Evolutionary conservation across 129 eudicot genomes (phyloP).

Genomic region (Silybum marianum): DNA sequence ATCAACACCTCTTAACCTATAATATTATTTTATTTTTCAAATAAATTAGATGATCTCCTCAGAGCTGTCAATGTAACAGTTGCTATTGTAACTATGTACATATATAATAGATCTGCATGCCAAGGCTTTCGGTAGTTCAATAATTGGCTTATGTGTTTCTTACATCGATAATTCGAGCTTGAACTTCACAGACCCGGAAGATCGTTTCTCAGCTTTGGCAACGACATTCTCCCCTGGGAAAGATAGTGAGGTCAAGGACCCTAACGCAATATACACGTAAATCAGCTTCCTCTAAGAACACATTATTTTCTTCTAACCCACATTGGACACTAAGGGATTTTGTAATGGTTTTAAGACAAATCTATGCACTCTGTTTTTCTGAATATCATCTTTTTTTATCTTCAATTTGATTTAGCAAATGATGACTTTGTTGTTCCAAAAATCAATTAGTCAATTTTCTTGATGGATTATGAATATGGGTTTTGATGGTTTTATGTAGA

Average conservation of each 20-base stretch:
- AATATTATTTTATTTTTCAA: neutral
- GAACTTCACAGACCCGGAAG: constrained; percentile 91
- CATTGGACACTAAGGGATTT: too few relatives aligned
- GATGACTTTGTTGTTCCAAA: too few relatives aligned
- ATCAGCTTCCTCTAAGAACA: constrained; percentile 17
- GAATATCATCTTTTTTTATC: too few relatives aligned
- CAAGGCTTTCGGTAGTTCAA: neutral
- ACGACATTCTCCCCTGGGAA: constrained; percentile 89
- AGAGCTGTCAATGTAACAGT: neutral
- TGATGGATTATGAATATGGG: too few relatives aligned
- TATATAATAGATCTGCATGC: neutral
- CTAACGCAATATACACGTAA: constrained; percentile 88
- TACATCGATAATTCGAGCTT: neutral
- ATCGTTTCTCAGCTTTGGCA: constrained; percentile 86
- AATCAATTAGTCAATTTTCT: too few relatives aligned
- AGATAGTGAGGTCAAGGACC: constrained; percentile 60
- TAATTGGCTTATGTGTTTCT: neutral
- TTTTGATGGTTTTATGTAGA: too few relatives aligned
- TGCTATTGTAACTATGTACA: neutral
- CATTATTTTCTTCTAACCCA: too few relatives aligned
- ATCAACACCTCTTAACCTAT: neutral
- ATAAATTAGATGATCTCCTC: neutral
- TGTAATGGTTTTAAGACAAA: too few relatives aligned
- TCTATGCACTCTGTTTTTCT: too few relatives aligned
- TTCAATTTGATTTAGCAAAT: too few relatives aligned